A percentile compares a stretch with the other conserved stretches of the same genome.
phyloP scores from a whole-genome alignment of 2,329 filamentous ascomycete genomes.

The Cryphonectria naterciae region DNA sequence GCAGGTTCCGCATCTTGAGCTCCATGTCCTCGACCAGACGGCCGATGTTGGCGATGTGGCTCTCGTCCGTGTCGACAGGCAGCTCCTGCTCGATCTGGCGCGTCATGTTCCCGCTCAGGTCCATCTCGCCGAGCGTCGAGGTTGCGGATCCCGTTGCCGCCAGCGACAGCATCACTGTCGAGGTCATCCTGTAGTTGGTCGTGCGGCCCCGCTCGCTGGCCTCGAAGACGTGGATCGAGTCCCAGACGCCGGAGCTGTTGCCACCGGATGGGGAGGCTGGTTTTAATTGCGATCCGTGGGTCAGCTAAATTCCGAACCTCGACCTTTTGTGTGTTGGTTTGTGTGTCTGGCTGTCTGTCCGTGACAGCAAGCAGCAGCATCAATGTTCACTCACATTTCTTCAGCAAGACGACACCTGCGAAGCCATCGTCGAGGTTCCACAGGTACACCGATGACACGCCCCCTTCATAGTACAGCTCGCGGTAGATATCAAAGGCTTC shows the following conservation, averaged over 20 bases:
- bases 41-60: slow-evolving; percentile 95
- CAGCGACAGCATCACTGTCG: slow-evolving; percentile 91
- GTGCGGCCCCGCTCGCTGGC: slow-evolving; percentile 88
- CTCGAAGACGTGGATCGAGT: slow-evolving; percentile 98
- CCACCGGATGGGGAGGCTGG: slow-evolving; percentile 66
- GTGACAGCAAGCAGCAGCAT: neutral
- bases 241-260: slow-evolving; percentile 81
- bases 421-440: slow-evolving; percentile 99
- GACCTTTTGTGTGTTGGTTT: neutral
- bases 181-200: slow-evolving; percentile 97
- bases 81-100: slow-evolving; percentile 92
- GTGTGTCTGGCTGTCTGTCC: neutral
- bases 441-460: slow-evolving; percentile 94
- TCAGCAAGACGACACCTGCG: slow-evolving; percentile 90
- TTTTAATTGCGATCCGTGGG: neutral
- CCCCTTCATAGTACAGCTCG: slow-evolving; percentile 96
- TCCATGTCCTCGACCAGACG: slow-evolving; percentile 98
- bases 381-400: slow-evolving; percentile 71
- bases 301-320: neutral
- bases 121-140: slow-evolving; percentile 76
- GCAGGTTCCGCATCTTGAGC: slow-evolving; percentile 95
- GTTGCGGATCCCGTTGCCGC: slow-evolving; percentile 58
- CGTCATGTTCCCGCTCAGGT: slow-evolving; percentile 97
- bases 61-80: slow-evolving; percentile 84
- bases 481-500: slow-evolving; percentile 97